A percentile compares a stretch with the other conserved stretches of the same genome.
phyloP scores from a whole-genome alignment of 306 rosid genomes.

The Canavalia gladiata region DNA sequence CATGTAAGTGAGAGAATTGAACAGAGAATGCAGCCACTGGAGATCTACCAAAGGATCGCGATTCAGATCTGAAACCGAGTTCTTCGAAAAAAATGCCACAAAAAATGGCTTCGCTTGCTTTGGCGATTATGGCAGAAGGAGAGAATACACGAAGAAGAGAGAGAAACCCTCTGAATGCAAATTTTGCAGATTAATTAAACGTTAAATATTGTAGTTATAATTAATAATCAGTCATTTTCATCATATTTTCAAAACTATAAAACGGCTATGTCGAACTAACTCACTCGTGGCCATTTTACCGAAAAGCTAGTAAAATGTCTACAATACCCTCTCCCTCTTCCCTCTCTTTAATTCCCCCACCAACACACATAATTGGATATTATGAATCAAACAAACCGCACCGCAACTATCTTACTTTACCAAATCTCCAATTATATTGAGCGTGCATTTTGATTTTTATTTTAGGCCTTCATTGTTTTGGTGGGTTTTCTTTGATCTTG shows the following conservation, averaged over 20 bases:
- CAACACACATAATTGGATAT: conserved; percentile 31
- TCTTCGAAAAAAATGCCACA: conserved; percentile 29
- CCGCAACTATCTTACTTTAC: not conserved
- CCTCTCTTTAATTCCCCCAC: conserved; percentile 14
- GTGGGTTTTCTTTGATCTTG: too few relatives aligned
- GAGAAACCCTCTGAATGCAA: conserved; percentile 21
- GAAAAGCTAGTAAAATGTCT: not conserved
- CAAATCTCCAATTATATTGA: not conserved
- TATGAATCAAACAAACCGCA: conserved; percentile 34
- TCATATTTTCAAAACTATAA: conserved; percentile 51
- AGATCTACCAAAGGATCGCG: conserved; percentile 54
- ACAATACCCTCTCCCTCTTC: conserved; percentile 8
- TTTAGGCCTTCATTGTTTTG: not conserved
- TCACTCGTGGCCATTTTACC: not conserved
- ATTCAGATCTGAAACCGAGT: conserved; percentile 73
- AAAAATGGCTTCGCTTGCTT: not conserved
- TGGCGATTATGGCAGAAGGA: conserved; percentile 49
- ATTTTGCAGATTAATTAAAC: conserved; percentile 39
- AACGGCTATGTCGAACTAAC: conserved; percentile 57
- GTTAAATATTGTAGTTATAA: conserved; percentile 19
- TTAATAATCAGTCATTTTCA: conserved; percentile 1
- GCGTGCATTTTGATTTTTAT: not conserved
- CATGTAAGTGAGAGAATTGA: conserved; percentile 66
- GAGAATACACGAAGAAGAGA: conserved; percentile 23
- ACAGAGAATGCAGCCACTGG: conserved; percentile 35